phyloP scores from a whole-genome alignment of 306 rosid genomes.

The Vigna mungo region DNA sequence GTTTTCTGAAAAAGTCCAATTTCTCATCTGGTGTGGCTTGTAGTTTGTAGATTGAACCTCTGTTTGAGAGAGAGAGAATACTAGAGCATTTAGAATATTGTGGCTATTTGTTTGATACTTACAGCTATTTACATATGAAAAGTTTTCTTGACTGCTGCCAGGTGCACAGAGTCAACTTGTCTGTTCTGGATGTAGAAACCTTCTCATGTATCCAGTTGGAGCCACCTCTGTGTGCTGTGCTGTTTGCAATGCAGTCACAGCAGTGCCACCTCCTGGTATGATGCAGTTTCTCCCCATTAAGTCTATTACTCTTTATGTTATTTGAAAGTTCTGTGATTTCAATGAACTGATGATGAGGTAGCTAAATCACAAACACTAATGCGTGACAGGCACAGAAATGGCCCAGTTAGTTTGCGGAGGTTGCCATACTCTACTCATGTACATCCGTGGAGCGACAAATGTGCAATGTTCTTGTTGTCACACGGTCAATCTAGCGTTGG shows the following conservation, averaged over 20 bases:
- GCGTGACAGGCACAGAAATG: slow-evolving; percentile 90
- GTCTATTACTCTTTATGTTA: neutral
- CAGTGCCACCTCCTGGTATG: slow-evolving; percentile 96
- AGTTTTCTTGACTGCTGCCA: slow-evolving; percentile 43
- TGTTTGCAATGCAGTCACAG: slow-evolving; percentile 96
- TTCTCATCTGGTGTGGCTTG: slow-evolving; percentile 27
- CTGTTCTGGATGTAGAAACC: slow-evolving; percentile 97
- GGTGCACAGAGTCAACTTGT: slow-evolving; percentile 97
- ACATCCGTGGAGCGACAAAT: slow-evolving; percentile 93
- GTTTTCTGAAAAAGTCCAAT: neutral
- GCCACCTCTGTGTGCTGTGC: slow-evolving; percentile 98
- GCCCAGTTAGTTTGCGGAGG: slow-evolving; percentile 99
- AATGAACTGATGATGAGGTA: slow-evolving; percentile 16
- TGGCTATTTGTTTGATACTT: slow-evolving; percentile 27
- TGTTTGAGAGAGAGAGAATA: slow-evolving; percentile 14
- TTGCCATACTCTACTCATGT: slow-evolving; percentile 98
- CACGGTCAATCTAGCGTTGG: slow-evolving; percentile 94
- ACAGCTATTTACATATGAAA: slow-evolving; percentile 27
- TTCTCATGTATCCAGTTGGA: slow-evolving; percentile 88
- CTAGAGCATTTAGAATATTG: neutral
- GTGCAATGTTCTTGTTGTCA: slow-evolving; percentile 99
- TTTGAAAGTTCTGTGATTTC: slow-evolving; percentile 2
- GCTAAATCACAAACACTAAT: slow-evolving; percentile 24
- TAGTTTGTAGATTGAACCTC: slow-evolving; percentile 7
- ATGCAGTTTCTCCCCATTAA: slow-evolving; percentile 12